Evolutionary conservation across 306 rosid genomes (phyloP), one percentile per base, ranked within the genome.

Genomic region (Quillaja saponaria): DNA sequence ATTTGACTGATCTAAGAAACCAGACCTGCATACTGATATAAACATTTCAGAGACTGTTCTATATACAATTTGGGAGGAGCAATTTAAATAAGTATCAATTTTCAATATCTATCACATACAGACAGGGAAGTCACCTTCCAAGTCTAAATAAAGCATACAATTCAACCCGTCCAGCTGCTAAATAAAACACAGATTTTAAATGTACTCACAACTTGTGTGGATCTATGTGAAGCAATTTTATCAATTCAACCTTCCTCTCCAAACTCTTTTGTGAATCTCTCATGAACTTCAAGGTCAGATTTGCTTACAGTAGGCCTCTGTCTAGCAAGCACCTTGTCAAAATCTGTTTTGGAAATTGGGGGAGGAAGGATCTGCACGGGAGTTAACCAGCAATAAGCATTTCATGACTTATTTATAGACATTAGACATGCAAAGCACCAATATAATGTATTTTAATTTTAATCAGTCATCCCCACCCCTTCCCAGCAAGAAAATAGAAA

Each of bases 271-370:
- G 99, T 94, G 76, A 94, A 94, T 84, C 90, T 85, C 90, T 89
- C 99, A 10, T 94, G 99, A 48, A 89, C 84, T 0, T 85, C 82
- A 37, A 94, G 97, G 71, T 94, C 99, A 25, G 79, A 3, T 76
- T 89, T 94, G 83, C 99, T 89, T 65, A 94, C 97, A 0, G 99
- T 94, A 62, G 99, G 99, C 76, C 81, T 85, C 78, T 94, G 99
- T 80, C 96, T 83, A 25, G 97, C 95, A 74, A 94, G 91, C 48
- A 94, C 99, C 87, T 94, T 94, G 73, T 94, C 97, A 67, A 94
- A 94, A 81, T 94, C 99, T 55, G 80, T 52, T 77, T 78, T 85
- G 3, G 85, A 49, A 67, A 94, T 94, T 21, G 97, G 97, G 11
- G 99, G 99, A 21, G 97, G 99, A 70, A 87, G 89, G 77, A 94